phyloP scores from a whole-genome alignment of 2,329 filamentous ascomycete species.

The Cercospora zeae-maydis region DNA sequence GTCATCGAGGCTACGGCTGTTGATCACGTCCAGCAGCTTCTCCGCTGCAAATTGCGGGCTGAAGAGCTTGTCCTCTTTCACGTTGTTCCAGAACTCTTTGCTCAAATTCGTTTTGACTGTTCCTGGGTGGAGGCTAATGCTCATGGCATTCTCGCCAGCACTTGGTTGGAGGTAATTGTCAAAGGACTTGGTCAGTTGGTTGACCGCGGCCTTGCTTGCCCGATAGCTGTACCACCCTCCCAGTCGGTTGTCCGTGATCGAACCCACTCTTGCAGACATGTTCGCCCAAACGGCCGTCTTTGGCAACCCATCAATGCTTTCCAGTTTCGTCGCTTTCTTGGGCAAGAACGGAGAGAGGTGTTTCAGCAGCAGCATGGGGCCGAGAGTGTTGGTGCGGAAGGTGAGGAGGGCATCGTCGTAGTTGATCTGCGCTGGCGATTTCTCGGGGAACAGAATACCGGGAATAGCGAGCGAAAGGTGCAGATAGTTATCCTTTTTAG shows the following conservation, averaged over 20 bases:
- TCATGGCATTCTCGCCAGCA: conserved; percentile 61
- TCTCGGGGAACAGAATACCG: conserved; percentile 70
- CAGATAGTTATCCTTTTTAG: conserved; percentile 53
- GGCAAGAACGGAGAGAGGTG: conserved; percentile 69
- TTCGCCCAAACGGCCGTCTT: conserved; percentile 62
- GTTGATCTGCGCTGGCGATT: conserved; percentile 63
- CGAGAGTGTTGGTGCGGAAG: conserved; percentile 70
- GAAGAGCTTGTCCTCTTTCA: conserved; percentile 62
- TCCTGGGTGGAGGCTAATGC: conserved; percentile 71
- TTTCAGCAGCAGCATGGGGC: conserved; percentile 72
- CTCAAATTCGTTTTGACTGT: conserved; percentile 75
- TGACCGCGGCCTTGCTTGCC: conserved; percentile 70
- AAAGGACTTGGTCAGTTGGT: conserved; percentile 66
- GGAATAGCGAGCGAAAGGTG: conserved; percentile 67
- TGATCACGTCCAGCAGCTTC: conserved; percentile 60
- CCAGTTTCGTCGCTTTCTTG: conserved; percentile 48
- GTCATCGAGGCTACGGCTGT: conserved; percentile 45
- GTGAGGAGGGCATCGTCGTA: conserved; percentile 60
- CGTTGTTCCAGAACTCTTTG: conserved; percentile 66
- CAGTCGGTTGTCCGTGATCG: conserved; percentile 65
- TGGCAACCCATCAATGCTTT: conserved; percentile 38
- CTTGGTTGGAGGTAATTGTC: conserved; percentile 62
- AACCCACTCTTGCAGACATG: conserved; percentile 76
- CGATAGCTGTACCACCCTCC: conserved; percentile 84
- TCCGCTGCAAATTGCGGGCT: conserved; percentile 63